Evolutionary conservation across 2,329 filamentous ascomycete species (phyloP), one percentile per base, ranked within the genome.

Genomic region (Verticillium nonalfalfae): DNA sequence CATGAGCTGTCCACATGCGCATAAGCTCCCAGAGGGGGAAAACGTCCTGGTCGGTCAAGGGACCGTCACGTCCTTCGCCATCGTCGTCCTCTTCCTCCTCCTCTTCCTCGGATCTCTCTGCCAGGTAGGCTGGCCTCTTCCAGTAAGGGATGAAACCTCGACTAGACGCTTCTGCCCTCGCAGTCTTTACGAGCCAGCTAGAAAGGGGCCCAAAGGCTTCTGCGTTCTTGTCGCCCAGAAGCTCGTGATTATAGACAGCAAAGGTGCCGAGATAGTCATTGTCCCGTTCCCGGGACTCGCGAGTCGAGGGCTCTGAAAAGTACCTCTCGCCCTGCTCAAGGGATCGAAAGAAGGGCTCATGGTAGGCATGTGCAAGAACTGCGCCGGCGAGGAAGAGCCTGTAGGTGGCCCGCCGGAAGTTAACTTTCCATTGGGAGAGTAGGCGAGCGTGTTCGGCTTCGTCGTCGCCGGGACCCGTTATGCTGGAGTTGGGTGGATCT

Each of bases 201-300:
- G 55, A 58, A 33, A 61, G 33, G 13, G 60, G 40, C 56, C 38
- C 60, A 33, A 61, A 61, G 18, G 34, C 40, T 9, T 64, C 63
- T 31, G 65, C 65, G 21, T 70, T 69, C 45, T 68, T 68, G 11
- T 67, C 64, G 61, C 70, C 70, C 18, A 66, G 68, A 2, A 64
- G 67, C 2, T 66, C 63, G 6, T 66, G 63, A 40, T 66, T 64
- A 34, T 68, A 66, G 31, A 68, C 67, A 6, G 52, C 62, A 14
- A 74, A 60, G 31, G 14, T 56, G n/a, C 36, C 31, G 21, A 35
- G 18, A 26, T 33, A 34, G 15, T n/a, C 7, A 4, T 59, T 34
- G 50, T 59, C 50, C 33, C 11, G 26, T 35, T 59, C 15, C 31
- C 35, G 13, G 5, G 39, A 40, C 15, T 40, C 13, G 13, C 39